These are phyloP conservation scores for Neofusicoccum laricinum DNA, from an alignment of 2,329 filamentous ascomycete genomes.

Conservation along the genomic window DNA sequence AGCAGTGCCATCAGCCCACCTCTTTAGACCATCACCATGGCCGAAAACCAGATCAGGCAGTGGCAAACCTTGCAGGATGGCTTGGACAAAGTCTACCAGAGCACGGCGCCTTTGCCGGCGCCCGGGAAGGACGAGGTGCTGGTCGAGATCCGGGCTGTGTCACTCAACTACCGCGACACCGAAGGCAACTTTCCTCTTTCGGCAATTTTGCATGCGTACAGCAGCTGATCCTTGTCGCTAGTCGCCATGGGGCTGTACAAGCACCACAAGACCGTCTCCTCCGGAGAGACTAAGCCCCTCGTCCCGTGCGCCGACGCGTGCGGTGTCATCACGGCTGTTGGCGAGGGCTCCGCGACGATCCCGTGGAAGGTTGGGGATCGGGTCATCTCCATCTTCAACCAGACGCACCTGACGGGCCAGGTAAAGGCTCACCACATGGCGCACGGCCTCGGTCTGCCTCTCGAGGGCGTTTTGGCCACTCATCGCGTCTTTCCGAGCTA, in stretches of 20 bases:
- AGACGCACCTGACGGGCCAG: slow-evolving; percentile 57
- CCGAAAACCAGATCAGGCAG: slow-evolving; percentile 32
- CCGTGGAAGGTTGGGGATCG: slow-evolving; percentile 58
- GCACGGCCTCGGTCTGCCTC: slow-evolving; percentile 59
- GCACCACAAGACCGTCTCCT: slow-evolving; percentile 57
- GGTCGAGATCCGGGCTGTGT: slow-evolving; percentile 51
- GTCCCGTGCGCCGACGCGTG: slow-evolving; percentile 71
- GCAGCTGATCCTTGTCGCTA: slow-evolving; percentile 27
- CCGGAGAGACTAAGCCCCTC: slow-evolving; percentile 39
- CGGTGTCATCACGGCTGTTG: slow-evolving; percentile 55
- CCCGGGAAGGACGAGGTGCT: slow-evolving; percentile 43
- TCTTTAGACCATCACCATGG: background rate
- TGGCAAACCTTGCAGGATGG: slow-evolving; percentile 45
- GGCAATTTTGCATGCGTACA: background rate
- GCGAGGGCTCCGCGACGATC: slow-evolving; percentile 39
- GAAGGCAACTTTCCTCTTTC: slow-evolving; percentile 30
- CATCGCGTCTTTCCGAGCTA: slow-evolving; percentile 58
- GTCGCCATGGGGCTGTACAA: slow-evolving; percentile 65
- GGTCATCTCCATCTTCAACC: slow-evolving; percentile 65
- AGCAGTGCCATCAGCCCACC: background rate
- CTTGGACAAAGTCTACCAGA: slow-evolving; percentile 35
- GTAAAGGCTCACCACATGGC: slow-evolving; percentile 55
- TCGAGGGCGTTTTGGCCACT: slow-evolving; percentile 56
- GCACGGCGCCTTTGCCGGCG: slow-evolving; percentile 5
- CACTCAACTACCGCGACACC: slow-evolving; percentile 54